Evolutionary conservation across 805 yeast genomes (phyloP), one percentile per base, ranked within the genome.

Genomic region (Saturnispora bothae): DNA sequence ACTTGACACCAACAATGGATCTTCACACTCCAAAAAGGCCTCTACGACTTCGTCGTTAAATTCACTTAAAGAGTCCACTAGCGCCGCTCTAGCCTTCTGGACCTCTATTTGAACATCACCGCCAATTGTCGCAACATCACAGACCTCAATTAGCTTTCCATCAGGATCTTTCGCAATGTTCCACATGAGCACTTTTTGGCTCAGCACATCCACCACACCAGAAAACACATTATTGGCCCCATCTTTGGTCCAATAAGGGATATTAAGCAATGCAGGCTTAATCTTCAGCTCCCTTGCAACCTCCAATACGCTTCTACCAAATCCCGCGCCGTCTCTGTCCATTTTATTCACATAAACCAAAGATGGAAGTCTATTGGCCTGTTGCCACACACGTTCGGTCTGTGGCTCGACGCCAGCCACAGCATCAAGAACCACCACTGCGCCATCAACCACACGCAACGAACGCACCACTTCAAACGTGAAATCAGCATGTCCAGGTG

Each of bases 321-420:
- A 92, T 0, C 96, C 96, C 1, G 97, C 95, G 16, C 98, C 98
- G 13, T 78, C 81, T 43, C 97, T 69, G 60, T 92, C 98, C 97
- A 92, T 88, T 57, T 92, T 92, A 58, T 92, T 92, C 25, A 92
- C 73, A 54, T 76, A 92, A 10, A 84, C 77, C 10, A 92, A 64
- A 35, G 74, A 69, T 0, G 98, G 97, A 27, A 92, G 76, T 3
- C 58, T 57, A 16, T 62, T 64, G 1, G 96, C 88, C 57, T 88
- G 95, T 45, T 71, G 73, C 96, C 97, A 92, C 3, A 92, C 97
- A 52, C 86, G 89, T 54, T 88, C 96, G 0, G 98, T 89, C 58
- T 92, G 97, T 0, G 97, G 92, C 56, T 92, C 98, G 1, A 92
- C 98, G 10, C 98, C 98, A 2, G 96, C 96, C 7, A 89, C 97